Evolutionary conservation across 1,139 yeast species (phyloP), one percentile per base, ranked within the genome.

Genomic region (Entelexis sorbosivorans): DNA sequence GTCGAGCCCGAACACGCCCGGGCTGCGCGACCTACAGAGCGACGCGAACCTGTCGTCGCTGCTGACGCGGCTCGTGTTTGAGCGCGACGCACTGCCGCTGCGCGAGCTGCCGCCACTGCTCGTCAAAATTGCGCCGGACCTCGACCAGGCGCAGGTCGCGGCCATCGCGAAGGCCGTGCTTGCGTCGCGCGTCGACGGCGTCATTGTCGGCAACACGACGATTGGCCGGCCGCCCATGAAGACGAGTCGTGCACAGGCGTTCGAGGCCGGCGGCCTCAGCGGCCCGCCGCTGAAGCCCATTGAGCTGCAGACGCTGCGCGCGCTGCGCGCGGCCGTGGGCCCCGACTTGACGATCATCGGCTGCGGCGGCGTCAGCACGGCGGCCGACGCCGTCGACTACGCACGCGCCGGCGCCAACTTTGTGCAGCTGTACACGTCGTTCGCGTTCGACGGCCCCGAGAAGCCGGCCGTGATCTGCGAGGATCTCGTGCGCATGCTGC

Each of bases 1-100:
- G n/a, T 87, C 96, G 0, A 84, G 95, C 47, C 98, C 98, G 55
- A 89, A 89, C 65, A 91, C 97, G 1, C 96, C 97, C 2, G 97
- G 97, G 1, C 74, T 89, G 58, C 78, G 97, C 62, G 87, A 81
- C 59, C 74, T 89, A 58, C 98, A 89, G 69, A 77, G 72, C 55
- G 95, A 86, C 61, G 74, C 73, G 56, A 84, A 82, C 64, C 74
- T 89, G 54, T 77, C 87, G 10, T 73, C 73, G 39, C 71, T 89
- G 59, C 73, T 89, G 59, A 69, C 76, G 3, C 71, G 80, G 4
- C 69, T 71, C n/a, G 67, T 70, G 10, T 54, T 49, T 14, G 71
- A 67, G 54, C 64, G 75, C 14, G 63, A 70, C 53, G 51, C 49
- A 17, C 59, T 70, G 38, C 61, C 63, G 34, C 48, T 38, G 28